Evolutionary conservation across 164 flowering plant genomes (phyloP), one percentile per base, ranked within the genome.

Genomic region (Houttuynia cordata): DNA sequence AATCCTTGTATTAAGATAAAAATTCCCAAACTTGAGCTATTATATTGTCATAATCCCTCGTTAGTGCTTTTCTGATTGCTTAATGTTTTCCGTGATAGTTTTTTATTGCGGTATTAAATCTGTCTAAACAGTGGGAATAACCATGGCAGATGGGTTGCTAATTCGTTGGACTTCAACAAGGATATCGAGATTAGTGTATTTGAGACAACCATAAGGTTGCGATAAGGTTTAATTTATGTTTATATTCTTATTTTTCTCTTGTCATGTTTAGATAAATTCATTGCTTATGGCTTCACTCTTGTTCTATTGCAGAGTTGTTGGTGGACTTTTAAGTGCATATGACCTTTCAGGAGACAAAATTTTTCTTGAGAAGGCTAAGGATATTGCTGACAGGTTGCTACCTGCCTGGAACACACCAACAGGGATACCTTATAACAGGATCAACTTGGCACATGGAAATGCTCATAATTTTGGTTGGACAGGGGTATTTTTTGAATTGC

Each of bases 131-230:
- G 37, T 30, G 2, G 6, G 6, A 2, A 30, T 30, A 30, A 30
- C 6, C 24, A 25, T 80, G 68, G 68, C 83, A 91, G 99, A 74
- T 91, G 99, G 99, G 86, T 94, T 62, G 96, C 92, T 64, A 80
- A 76, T 58, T 81, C 96, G 37, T 75, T 91, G 86, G 91, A 94
- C 71, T 94, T 94, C 68, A 78, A 88, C 88, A 87, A 94, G 82
- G 68, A 84, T 60, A 84, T 88, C 63, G 99, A 91, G 4, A 96
- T 97, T 61, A 94, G 97, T 64, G 96, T 94, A 58, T 94, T 94
- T 68, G 97, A 94, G 90, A 94, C 97, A 79, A 91, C 97, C 88
- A 91, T 94, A 88, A 94, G 99, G 99, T 94, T 81, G 78, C 85
- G 42, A 74, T 73, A 78, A 87, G 88, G 91, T 92, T 90, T 83